These are phyloP conservation scores for Setaria viridis DNA, from an alignment of 202 grass and related monocot species.

Conservation along the genomic window DNA sequence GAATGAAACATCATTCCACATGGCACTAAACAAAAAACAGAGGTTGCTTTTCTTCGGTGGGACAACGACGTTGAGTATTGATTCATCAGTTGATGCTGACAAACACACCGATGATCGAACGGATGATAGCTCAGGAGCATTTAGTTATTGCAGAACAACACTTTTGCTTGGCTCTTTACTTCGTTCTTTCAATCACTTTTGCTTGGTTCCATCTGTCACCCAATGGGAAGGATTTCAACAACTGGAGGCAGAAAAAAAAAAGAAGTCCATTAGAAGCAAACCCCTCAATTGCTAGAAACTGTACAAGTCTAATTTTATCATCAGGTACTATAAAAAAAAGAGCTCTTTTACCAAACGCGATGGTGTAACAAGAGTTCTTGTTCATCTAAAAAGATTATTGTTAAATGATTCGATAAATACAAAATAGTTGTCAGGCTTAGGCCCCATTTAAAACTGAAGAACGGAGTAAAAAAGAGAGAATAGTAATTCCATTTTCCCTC, in stretches of 20 bases:
- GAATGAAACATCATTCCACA: constrained; percentile 20
- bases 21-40: not conserved
- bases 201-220: not conserved
- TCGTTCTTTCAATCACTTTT: constrained; percentile 19
- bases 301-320: no score
- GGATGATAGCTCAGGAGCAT: constrained; percentile 25
- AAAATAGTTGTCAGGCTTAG: not conserved
- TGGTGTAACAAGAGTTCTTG: not conserved
- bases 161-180: constrained; percentile 23
- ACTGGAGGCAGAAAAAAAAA: not conserved
- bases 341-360: not conserved
- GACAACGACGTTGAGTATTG: constrained; percentile 8
- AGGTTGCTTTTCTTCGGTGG: not conserved
- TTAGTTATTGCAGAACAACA: constrained; percentile 2
- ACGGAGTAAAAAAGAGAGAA: not conserved
- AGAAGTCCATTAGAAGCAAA: not conserved
- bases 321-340: not conserved
- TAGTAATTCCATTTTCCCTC: not conserved
- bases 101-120: not conserved
- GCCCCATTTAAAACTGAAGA: no score
- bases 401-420: not conserved
- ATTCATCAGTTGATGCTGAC: constrained; percentile 24
- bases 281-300: not conserved
- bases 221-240: constrained; percentile 1
- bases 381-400: not conserved